A percentile compares a stretch with the other conserved stretches of the same genome.
Evolutionary conservation across 2,329 filamentous ascomycete species (phyloP).

Genomic region (Aspergillus phoenicis): DNA sequence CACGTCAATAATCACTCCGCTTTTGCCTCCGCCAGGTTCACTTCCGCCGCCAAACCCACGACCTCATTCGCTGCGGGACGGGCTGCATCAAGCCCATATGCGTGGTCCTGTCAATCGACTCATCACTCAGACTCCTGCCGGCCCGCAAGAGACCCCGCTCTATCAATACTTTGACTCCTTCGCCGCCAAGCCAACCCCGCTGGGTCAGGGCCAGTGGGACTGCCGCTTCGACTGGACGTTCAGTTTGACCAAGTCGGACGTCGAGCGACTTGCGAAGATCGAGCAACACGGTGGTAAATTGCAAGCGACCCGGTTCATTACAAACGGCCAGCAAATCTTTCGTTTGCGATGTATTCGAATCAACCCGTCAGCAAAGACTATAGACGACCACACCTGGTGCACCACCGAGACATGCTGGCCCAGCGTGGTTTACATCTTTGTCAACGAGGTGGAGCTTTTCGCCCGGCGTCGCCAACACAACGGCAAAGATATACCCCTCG

Average conservation of each 20-base stretch:
- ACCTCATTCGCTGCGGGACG: constrained; percentile 50
- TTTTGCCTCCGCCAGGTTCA: constrained; percentile 42
- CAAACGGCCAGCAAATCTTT: constrained; percentile 61
- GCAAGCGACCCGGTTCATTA: constrained; percentile 37
- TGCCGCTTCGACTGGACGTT: constrained; percentile 40
- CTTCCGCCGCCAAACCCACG: constrained; percentile 41
- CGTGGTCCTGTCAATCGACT: constrained; percentile 54
- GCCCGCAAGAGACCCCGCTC: constrained; percentile 30
- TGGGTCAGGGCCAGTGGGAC: constrained; percentile 29
- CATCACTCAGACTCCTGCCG: constrained; percentile 22
- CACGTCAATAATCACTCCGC: constrained; percentile 1
- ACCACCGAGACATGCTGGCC: constrained; percentile 71
- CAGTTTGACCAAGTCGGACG: constrained; percentile 32
- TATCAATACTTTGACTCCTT: constrained; percentile 42
- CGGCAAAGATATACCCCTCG: constrained; percentile 73
- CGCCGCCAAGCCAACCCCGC: constrained; percentile 31
- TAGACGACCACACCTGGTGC: constrained; percentile 61
- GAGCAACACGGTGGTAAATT: constrained; percentile 21
- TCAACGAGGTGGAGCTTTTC: constrained; percentile 65
- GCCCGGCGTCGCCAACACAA: constrained; percentile 70
- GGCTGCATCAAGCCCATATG: constrained; percentile 62
- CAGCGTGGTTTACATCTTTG: constrained; percentile 64
- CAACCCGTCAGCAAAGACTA: constrained; percentile 29
- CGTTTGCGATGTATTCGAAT: constrained; percentile 69
- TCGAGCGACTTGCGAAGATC: constrained; percentile 37